These are phyloP conservation scores for Sugiyamaella marilandica DNA, from an alignment of 805 yeast genomes.

Conservation along the genomic window DNA sequence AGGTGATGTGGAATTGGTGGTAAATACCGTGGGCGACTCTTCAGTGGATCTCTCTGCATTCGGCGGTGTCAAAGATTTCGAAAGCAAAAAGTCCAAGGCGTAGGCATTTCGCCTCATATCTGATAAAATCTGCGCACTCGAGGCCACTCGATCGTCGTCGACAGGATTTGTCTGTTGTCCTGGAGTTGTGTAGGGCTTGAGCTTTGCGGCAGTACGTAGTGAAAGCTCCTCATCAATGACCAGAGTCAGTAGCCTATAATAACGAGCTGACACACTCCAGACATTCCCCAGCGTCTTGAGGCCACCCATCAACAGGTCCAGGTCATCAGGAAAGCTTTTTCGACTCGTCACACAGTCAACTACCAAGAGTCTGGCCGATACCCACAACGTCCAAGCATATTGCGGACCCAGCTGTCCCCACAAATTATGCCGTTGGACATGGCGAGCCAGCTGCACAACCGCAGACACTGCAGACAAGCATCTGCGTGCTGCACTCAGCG, in stretches of 20 bases:
- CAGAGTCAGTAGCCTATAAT: conserved; percentile 19
- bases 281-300: conserved; percentile 20
- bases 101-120: conserved; percentile 29
- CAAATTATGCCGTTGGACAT: conserved; percentile 11
- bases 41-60: conserved; percentile 4
- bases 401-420: conserved; percentile 27
- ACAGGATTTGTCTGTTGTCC: not conserved
- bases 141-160: not conserved
- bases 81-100: conserved; percentile 25
- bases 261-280: conserved; percentile 26
- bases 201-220: conserved; percentile 11
- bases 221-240: conserved; percentile 26
- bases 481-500: conserved; percentile 21
- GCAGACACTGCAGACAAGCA: conserved; percentile 21
- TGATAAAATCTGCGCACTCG: conserved; percentile 23
- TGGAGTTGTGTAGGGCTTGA: not conserved
- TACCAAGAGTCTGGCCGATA: conserved; percentile 24
- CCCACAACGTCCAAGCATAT: conserved; percentile 28
- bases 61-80: conserved; percentile 7
- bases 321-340: conserved; percentile 21
- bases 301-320: conserved; percentile 19
- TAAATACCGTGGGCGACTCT: not conserved
- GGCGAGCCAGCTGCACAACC: conserved; percentile 19
- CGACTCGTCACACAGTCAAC: conserved; percentile 25
- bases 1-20: not conserved